Base-by-base conservation (phyloP, 2,329 filamentous ascomycete genomes). In the Cadophora sp. region DNA sequence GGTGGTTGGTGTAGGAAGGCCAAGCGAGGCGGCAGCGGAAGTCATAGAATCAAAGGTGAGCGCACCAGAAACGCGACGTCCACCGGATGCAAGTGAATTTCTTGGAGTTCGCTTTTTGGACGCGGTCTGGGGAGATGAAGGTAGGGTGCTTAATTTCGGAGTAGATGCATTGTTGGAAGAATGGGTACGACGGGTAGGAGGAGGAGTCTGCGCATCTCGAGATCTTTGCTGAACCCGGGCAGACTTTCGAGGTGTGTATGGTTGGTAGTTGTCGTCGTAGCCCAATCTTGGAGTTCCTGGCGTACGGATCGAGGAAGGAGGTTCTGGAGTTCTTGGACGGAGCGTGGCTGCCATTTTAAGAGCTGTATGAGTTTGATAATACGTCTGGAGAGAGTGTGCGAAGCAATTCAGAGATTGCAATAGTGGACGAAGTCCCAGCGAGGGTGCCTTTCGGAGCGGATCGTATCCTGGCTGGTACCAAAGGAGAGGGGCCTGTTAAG, bases 231-330 rank as follows among this genome's bases (percentile, higher is more conserved):
- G 87, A 72, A 92, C 84, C 71, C 90, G 86, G 67, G 85, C 84
- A 4, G 89, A 91, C 74, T 91, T 90, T 77, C 90, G 86, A 64
- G 90, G 89, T 68, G 89, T 88, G 76, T 89, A 94, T 53, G 91
- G 91, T 75, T 92, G 86, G 83, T 89, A 94, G 70, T 83, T 80
- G 79, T 94, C 91, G 71, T 84, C 82, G 74, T 83, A 88, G 45
- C 91, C 91, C 75, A 88, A 85, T 67, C 85, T 85, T 58, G 91
- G 91, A 64, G 91, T 89, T 48, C 86, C 85, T 68, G 91, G 91
- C 59, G 89, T 92, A 76, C 83, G 87, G 69, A 91, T 80, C 50
- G 81, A 80, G 56, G 86, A 82, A 58, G 74, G 68, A 70, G 87
- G 88, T 60, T 89, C 86, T 71, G 90, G 89, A 51, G 90, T 91